Conservation (phyloP, 2,329 filamentous ascomycete species). For the Aspergillus floridensis region DNA sequence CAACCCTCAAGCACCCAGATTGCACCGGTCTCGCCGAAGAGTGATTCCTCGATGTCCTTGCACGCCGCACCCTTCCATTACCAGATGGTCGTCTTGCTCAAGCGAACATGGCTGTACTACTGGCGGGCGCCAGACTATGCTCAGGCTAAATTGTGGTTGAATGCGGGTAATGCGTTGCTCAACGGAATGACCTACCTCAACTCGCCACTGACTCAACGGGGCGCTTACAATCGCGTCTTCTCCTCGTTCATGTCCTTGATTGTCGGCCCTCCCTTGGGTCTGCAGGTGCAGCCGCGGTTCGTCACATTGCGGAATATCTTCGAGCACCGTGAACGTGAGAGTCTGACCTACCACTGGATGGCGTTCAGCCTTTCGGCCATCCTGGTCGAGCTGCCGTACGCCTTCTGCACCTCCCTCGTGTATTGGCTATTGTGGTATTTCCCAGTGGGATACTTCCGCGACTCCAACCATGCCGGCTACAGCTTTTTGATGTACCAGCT, state of each 20-base stretch:
- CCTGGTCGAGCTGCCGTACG: conserved; percentile 13
- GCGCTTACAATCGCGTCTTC: conserved; percentile 4
- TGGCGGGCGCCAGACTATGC: conserved; percentile 18
- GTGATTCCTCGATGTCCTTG: not conserved
- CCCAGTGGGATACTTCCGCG: conserved; percentile 67
- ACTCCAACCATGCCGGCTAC: conserved; percentile 67
- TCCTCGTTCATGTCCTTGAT: conserved; percentile 8
- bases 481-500: conserved; percentile 81
- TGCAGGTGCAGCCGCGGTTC: conserved; percentile 17
- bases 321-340: conserved; percentile 12
- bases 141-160: conserved; percentile 7
- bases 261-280: conserved; percentile 1
- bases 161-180: conserved; percentile 9
- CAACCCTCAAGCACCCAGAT: not conserved
- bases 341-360: conserved; percentile 14
- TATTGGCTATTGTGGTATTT: conserved; percentile 82
- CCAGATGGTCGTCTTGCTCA: conserved; percentile 62
- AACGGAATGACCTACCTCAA: conserved; percentile 12
- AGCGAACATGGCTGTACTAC: conserved; percentile 14
- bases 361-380: conserved; percentile 11
- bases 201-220: not conserved
- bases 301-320: conserved; percentile 13
- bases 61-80: conserved; percentile 39
- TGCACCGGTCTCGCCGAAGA: not conserved
- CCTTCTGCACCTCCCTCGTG: conserved; percentile 67